Conservation (phyloP, 1,139 yeast genomes). For the Diutina scorzettiae region DNA sequence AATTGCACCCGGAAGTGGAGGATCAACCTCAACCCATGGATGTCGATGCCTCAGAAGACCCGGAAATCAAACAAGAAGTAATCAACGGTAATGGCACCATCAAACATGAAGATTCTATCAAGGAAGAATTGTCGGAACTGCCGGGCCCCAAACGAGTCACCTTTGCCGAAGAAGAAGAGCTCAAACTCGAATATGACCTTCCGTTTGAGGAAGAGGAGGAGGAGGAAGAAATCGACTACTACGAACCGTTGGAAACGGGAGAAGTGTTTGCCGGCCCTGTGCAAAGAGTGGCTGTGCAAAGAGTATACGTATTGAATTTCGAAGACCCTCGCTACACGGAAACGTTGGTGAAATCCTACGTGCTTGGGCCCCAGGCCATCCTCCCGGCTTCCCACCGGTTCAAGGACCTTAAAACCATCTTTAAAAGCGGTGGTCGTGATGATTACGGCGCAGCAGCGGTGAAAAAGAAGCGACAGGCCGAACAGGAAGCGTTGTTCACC, state of each 20-base stretch:
- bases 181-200: neutral
- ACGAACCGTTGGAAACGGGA: constrained; percentile 9
- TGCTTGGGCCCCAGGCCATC: constrained; percentile 52
- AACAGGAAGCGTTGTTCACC: constrained; percentile 20
- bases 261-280: constrained; percentile 51
- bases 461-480: constrained; percentile 17
- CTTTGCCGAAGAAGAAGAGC: constrained; percentile 16
- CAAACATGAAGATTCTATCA: too few species aligned
- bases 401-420: constrained; percentile 42
- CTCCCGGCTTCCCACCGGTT: constrained; percentile 41
- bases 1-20: neutral
- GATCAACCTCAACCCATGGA: neutral
- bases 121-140: constrained; percentile 4
- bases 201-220: neutral
- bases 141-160: constrained; percentile 13
- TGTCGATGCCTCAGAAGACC: neutral
- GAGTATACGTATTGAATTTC: constrained; percentile 37
- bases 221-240: constrained; percentile 9
- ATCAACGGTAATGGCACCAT: too few species aligned
- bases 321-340: constrained; percentile 18
- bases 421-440: constrained; percentile 16
- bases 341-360: constrained; percentile 24
- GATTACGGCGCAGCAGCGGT: constrained; percentile 29
- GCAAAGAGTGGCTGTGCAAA: constrained; percentile 43
- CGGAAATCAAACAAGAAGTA: too few species aligned